Percentiles rank a stretch among this genome's conserved stretches.
These are phyloP conservation scores for Arthrocladium fulminans DNA, from an alignment of 2,329 filamentous ascomycete genomes.

Conservation along the genomic window DNA sequence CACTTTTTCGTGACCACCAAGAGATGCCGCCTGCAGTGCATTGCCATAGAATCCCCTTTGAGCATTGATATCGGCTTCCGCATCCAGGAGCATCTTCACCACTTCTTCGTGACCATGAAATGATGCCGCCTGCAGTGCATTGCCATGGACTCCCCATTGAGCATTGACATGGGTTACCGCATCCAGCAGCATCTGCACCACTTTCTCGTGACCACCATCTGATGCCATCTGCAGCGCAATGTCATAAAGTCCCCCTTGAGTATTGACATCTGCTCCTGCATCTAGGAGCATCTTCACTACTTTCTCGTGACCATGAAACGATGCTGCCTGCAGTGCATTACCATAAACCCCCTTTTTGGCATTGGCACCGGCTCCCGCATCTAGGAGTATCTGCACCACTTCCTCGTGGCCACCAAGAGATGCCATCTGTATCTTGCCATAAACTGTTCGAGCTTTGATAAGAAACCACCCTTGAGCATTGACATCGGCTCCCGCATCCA, in stretches of 20 bases:
- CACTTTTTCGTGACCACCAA: constrained; percentile 7
- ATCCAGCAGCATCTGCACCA: constrained; percentile 12
- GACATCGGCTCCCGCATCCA: no score
- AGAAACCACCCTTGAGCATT: no score
- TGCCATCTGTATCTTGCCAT: no score
- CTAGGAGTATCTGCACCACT: no score
- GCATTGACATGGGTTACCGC: constrained; percentile 19
- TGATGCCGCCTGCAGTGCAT: constrained; percentile 14
- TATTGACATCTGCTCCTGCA: constrained; percentile 18
- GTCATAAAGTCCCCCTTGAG: constrained; percentile 10
- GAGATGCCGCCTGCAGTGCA: constrained; percentile 15
- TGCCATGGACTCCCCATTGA: constrained; percentile 8
- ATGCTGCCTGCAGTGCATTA: no score
- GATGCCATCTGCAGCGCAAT: constrained; percentile 12
- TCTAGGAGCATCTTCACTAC: no score
- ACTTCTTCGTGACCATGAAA: constrained; percentile 8
- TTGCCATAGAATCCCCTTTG: constrained; percentile 10
- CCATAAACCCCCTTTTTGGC: no score
- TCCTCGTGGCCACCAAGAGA: neutral
- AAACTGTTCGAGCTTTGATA: no score
- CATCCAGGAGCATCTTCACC: constrained; percentile 12
- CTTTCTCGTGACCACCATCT: constrained; percentile 4
- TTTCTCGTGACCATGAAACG: no score
- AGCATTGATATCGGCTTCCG: constrained; percentile 19
- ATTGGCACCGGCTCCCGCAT: no score